Evolutionary conservation across 192 early-diverging fungal species (phyloP), one percentile per base, ranked within the genome.

Genomic region (Backusella liffmaniae): DNA sequence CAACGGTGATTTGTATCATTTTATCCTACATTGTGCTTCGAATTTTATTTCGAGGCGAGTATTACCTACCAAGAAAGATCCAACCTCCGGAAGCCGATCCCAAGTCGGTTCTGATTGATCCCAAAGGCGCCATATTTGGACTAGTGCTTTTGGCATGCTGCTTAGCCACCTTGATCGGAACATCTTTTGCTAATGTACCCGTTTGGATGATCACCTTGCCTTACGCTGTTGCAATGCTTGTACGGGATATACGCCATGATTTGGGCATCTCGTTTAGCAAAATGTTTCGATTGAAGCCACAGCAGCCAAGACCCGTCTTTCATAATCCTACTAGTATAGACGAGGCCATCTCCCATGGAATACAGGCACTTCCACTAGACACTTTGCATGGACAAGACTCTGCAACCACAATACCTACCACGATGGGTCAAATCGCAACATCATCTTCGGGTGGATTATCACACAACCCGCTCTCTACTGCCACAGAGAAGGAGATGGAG

Each of bases 121-220:
- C 84, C 3, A 29, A 73, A 2, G 93, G 92, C 6, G 94, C 92
- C 7, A 73, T 87, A 26, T 84, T 94, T 77, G 94, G 93, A 13
- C 49, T 86, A 10, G 66, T 73, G 0, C 35, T 91, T 15, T 77
- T 96, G 18, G 80, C 77, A 0, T 70, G 77, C 6, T 94, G 92
- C 30, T 82, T 96, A 36, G 77, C 85, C 18, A 86, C 88, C 21
- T 77, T 96, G 73, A 88, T 94, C 72, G 89, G 90, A 0, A 90
- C 86, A 1, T 91, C 85, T 34, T 92, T 95, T 79, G 86, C 85
- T 3, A 80, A 88, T 59, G 88, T 94, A n/a, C 80, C 86, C 1
- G 93, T 96, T 7, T 92, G 91, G 93, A 70, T 90, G 65, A 83
- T 95, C 39, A 94, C 95, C 3, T 80, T 94, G 35, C 94, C 95